Evolutionary conservation across 2,329 filamentous ascomycete genomes (phyloP).

Genomic region (Pseudopithomyces chartarum): DNA sequence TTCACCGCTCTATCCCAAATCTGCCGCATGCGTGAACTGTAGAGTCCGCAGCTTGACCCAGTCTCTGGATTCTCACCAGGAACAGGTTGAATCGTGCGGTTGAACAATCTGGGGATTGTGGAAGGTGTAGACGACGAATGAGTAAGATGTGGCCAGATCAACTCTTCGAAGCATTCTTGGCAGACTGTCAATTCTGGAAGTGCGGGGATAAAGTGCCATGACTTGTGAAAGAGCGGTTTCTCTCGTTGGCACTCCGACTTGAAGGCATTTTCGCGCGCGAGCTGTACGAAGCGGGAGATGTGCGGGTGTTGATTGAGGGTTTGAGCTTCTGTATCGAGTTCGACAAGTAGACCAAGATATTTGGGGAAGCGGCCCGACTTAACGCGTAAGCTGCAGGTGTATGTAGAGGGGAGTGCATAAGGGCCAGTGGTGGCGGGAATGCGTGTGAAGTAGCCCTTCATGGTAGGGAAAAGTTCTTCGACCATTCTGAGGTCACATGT

Average conservation of each 20-base stretch:
- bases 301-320: constrained; percentile 52
- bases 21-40: constrained; percentile 77
- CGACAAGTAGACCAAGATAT: constrained; percentile 62
- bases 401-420: constrained; percentile 42
- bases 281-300: constrained; percentile 65
- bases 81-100: constrained; percentile 62
- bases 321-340: constrained; percentile 54
- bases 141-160: constrained; percentile 71
- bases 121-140: constrained; percentile 30
- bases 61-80: constrained; percentile 50
- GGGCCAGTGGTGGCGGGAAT: constrained; percentile 52
- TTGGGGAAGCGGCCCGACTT: constrained; percentile 60
- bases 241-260: constrained; percentile 67
- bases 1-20: constrained; percentile 71
- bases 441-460: constrained; percentile 67
- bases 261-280: constrained; percentile 57
- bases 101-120: constrained; percentile 43
- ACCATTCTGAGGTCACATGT: constrained; percentile 73
- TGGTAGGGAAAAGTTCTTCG: constrained; percentile 73
- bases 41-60: constrained; percentile 72
- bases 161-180: constrained; percentile 81
- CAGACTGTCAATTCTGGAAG: constrained; percentile 83
- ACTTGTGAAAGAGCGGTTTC: constrained; percentile 62
- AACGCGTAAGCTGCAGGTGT: constrained; percentile 73
- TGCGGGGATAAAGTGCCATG: constrained; percentile 79